Evolutionary conservation across 1,284 basidiomycete species (phyloP), one percentile per base, ranked within the genome.

Genomic region (Vanrija pseudolonga): DNA sequence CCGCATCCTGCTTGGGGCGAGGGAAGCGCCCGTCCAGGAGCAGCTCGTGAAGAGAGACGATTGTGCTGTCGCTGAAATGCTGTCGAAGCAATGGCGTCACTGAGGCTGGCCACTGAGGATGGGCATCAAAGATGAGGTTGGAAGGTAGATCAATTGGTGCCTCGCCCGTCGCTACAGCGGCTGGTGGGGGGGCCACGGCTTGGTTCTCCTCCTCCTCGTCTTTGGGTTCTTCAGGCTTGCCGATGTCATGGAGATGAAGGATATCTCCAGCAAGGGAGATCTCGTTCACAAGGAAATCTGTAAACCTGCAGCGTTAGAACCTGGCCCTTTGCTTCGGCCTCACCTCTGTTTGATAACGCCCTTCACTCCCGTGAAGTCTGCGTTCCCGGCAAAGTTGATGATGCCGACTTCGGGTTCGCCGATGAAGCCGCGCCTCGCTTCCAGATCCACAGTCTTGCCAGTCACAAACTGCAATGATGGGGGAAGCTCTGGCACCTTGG

Each of bases 261-360:
- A 90, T 85, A 56, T 88, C 83, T 40, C 86, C 82, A 60, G 89
- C 85, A 53, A 85, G 80, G 63, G 89, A 85, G 42, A 97, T 86
- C 76, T 97, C 93, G 68, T 83, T 88, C 23, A 97, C 93, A 60
- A 96, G 69, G 71, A 97, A 97, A 76, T 97, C 93, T 38, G 92
- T 93, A 72, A 96, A 96, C 65, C 93, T 95, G 50, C 8, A 24
- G 14, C 2, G 6, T 15, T 20, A 41, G 45, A 37, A 40, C 46
- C 17, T n/a, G 38, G 17, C 12, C 14, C 23, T 3, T 9, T 20
- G 6, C 11, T 24, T 18, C 37, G 11, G 6, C 62, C 80, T 57
- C 58, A 91, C 92, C 92, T 81, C 77, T 96, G 92, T 76, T 97
- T 97, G 73, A 97, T 95, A 67, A 96, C 93, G 8, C 90, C 93